These are phyloP conservation scores for Saturnispora sanitii DNA, from an alignment of 805 yeast genomes.

Conservation along the genomic window DNA sequence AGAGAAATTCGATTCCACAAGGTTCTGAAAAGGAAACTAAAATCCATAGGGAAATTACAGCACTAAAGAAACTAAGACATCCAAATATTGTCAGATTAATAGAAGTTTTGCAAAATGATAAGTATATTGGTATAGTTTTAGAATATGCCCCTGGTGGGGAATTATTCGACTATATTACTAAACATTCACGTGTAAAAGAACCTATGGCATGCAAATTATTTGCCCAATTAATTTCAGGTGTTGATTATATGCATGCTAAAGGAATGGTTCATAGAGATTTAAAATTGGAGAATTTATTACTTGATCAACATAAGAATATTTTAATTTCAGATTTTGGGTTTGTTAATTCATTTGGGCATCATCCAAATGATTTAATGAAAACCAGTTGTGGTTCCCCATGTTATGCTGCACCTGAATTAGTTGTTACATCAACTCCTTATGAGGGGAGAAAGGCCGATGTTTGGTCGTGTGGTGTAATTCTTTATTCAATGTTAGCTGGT, in stretches of 20 bases:
- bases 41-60: constrained; percentile 88
- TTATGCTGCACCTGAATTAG: constrained; percentile 97
- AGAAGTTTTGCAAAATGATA: constrained; percentile 88
- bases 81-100: constrained; percentile 90
- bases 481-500: constrained; percentile 95
- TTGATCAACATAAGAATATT: constrained; percentile 80
- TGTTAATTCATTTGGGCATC: constrained; percentile 65
- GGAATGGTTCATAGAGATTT: constrained; percentile 74
- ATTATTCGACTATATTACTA: constrained; percentile 82
- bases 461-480: constrained; percentile 94
- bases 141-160: constrained; percentile 98
- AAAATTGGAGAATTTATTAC: constrained; percentile 60
- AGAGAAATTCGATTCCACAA: constrained; percentile 79
- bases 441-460: constrained; percentile 91
- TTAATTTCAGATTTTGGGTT: constrained; percentile 90
- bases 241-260: constrained; percentile 75
- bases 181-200: constrained; percentile 80
- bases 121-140: constrained; percentile 90
- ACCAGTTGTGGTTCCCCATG: constrained; percentile 97
- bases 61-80: constrained; percentile 74
- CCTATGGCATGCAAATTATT: constrained; percentile 76
- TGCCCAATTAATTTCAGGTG: constrained; percentile 91
- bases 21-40: constrained; percentile 81
- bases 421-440: constrained; percentile 76
- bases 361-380: constrained; percentile 69